Percentiles rank a stretch among this genome's conserved stretches.
Evolutionary conservation across 768 basidiomycete species (phyloP).

Genomic region (Tricholoma flavovirens): DNA sequence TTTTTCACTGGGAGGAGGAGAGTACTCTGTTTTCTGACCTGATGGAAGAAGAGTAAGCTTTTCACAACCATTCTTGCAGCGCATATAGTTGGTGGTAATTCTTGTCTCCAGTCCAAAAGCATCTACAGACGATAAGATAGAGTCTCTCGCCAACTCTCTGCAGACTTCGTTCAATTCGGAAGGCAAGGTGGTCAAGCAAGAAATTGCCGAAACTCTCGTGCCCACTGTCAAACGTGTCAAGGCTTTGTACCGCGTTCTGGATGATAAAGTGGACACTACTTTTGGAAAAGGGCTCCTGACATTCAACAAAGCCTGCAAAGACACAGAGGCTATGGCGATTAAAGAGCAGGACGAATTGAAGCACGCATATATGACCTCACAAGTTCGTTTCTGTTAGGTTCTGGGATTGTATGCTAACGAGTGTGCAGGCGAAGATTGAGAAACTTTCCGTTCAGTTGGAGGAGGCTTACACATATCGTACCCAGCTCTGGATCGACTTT

Average conservation of each 20-base stretch:
- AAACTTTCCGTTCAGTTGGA: slow-evolving; percentile 40
- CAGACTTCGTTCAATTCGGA: slow-evolving; percentile 36
- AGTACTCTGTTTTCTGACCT: slow-evolving; percentile 45
- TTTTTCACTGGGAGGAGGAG: slow-evolving; percentile 49
- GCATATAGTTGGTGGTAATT: slow-evolving; percentile 9
- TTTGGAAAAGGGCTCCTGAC: slow-evolving; percentile 40
- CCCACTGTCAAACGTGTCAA: slow-evolving; percentile 46
- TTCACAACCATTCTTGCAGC: slow-evolving; percentile 5
- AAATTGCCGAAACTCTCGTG: slow-evolving; percentile 39
- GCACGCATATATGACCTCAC: slow-evolving; percentile 31
- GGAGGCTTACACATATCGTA: slow-evolving; percentile 42
- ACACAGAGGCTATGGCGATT: slow-evolving; percentile 40
- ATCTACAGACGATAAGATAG: slow-evolving; percentile 25
- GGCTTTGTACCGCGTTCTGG: slow-evolving; percentile 30
- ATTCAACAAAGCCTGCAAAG: slow-evolving; percentile 53
- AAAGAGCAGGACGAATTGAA: slow-evolving; percentile 39
- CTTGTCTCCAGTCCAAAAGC: slow-evolving; percentile 18
- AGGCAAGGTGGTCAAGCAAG: slow-evolving; percentile 31
- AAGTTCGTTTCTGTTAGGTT: slow-evolving; percentile 32
- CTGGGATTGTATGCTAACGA: slow-evolving; percentile 4
- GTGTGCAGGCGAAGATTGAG: slow-evolving; percentile 35
- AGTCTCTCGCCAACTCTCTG: slow-evolving; percentile 34
- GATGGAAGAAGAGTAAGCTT: slow-evolving; percentile 36
- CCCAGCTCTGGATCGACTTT: slow-evolving; percentile 45
- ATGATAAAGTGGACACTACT: slow-evolving; percentile 31